Conservation (phyloP, 1,284 basidiomycete species). For the Gomphus bonarii region DNA sequence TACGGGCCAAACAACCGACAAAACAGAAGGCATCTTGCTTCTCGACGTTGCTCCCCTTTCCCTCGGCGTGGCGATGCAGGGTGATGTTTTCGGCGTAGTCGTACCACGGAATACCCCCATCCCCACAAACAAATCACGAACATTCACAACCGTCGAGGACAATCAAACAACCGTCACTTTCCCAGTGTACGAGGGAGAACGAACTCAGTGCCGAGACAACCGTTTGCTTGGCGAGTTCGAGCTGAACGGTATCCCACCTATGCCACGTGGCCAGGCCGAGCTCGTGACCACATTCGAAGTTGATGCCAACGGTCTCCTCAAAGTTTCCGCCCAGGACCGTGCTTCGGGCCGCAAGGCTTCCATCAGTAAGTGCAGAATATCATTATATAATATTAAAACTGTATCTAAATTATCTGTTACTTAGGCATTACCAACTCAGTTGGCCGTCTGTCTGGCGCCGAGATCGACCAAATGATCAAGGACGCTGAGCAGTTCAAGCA, state of each 20-base stretch:
- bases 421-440: slow-evolving; percentile 89
- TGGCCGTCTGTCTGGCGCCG: slow-evolving; percentile 86
- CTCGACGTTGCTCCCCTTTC: slow-evolving; percentile 95
- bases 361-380: slow-evolving; percentile 55
- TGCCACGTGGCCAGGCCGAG: slow-evolving; percentile 94
- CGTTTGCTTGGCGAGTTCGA: slow-evolving; percentile 96
- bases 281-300: slow-evolving; percentile 96
- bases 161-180: slow-evolving; percentile 97
- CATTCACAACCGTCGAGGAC: slow-evolving; percentile 97
- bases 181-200: slow-evolving; percentile 98
- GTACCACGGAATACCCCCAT: slow-evolving; percentile 97
- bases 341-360: slow-evolving; percentile 94
- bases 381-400: neutral
- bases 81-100: slow-evolving; percentile 93
- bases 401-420: slow-evolving; percentile 2
- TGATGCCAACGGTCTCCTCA: slow-evolving; percentile 93
- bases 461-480: slow-evolving; percentile 98
- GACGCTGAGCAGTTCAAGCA: slow-evolving; percentile 94
- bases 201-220: slow-evolving; percentile 95
- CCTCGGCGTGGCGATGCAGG: slow-evolving; percentile 97
- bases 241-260: slow-evolving; percentile 92
- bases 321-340: slow-evolving; percentile 91
- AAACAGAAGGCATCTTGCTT: slow-evolving; percentile 89
- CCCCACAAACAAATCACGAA: slow-evolving; percentile 92
- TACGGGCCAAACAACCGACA: slow-evolving; percentile 92